Evolutionary conservation across 2,329 filamentous ascomycete genomes (phyloP).

Genomic region (Botrytis pseudocinerea): DNA sequence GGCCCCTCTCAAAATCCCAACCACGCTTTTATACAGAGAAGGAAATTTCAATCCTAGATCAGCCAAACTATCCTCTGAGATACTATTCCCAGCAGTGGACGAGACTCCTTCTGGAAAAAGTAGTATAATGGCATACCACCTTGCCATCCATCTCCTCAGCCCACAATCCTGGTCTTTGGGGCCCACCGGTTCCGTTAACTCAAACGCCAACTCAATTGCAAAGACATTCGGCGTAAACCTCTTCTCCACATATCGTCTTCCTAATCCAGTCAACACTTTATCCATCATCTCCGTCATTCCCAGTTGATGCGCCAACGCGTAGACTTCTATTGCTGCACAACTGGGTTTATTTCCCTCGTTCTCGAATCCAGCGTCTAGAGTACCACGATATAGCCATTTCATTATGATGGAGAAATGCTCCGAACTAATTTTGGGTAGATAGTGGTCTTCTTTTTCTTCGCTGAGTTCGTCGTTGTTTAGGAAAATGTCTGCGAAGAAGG

Average conservation of each 20-base stretch:
- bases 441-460: slow-evolving; percentile 5
- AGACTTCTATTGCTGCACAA: slow-evolving; percentile 11
- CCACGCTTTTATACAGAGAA: slow-evolving; percentile 5
- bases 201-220: slow-evolving; percentile 14
- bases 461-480: slow-evolving; percentile 17
- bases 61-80: background rate
- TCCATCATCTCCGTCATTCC: slow-evolving; percentile 15
- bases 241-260: slow-evolving; percentile 18
- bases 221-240: slow-evolving; percentile 4
- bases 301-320: background rate
- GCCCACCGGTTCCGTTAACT: background rate
- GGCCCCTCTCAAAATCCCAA: background rate
- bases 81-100: background rate
- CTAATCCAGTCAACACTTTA: background rate
- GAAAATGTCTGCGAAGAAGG: slow-evolving; percentile 16
- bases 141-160: slow-evolving; percentile 8
- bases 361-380: slow-evolving; percentile 1
- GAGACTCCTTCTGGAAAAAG: slow-evolving; percentile 4
- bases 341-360: slow-evolving; percentile 9
- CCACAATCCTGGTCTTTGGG: background rate
- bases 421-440: background rate
- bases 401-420: slow-evolving; percentile 14
- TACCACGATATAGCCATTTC: slow-evolving; percentile 15
- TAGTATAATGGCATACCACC: slow-evolving; percentile 16
- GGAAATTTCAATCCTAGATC: background rate